Conservation (phyloP, 495 filamentous ascomycete genomes). For the Beverwykella pulmonaria region DNA sequence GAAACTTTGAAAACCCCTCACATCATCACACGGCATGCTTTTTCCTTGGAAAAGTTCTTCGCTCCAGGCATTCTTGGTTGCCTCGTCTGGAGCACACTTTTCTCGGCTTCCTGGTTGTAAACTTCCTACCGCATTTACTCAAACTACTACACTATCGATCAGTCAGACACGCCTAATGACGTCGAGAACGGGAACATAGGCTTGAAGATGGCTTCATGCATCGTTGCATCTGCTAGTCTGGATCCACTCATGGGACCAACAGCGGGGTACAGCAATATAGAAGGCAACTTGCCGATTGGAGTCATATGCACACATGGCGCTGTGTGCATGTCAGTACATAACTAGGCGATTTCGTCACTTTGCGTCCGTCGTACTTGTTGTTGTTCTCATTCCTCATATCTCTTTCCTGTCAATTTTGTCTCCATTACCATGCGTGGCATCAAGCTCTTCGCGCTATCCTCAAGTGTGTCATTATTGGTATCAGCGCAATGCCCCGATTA, state of each 20-base stretch:
- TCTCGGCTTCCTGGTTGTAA: not conserved
- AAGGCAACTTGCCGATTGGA: constrained; percentile 19
- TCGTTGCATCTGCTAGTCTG: constrained; percentile 13
- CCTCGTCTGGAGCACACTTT: too few relatives aligned
- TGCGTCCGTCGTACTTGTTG: not conserved
- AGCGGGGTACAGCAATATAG: constrained; percentile 36
- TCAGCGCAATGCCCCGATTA: constrained; percentile 46
- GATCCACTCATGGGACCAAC: constrained; percentile 25
- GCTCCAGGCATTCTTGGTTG: not conserved
- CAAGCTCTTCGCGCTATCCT: not conserved
- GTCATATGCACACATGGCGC: constrained; percentile 24
- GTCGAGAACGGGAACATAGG: not conserved
- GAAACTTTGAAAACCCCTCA: constrained; percentile 6
- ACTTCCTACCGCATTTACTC: not conserved
- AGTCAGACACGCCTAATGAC: constrained; percentile 1
- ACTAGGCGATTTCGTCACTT: constrained; percentile 13
- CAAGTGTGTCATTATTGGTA: constrained; percentile 11
- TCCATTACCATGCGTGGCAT: constrained; percentile 14
- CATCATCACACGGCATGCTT: not conserved
- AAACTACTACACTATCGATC: not conserved
- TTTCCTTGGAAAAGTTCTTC: not conserved
- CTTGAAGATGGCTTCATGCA: constrained; percentile 10
- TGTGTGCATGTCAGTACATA: constrained; percentile 7
- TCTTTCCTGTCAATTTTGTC: not conserved
- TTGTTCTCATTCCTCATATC: not conserved